phyloP scores from a whole-genome alignment of 352 stramenopile genomes.

The Globisporangium paroecandrum region DNA sequence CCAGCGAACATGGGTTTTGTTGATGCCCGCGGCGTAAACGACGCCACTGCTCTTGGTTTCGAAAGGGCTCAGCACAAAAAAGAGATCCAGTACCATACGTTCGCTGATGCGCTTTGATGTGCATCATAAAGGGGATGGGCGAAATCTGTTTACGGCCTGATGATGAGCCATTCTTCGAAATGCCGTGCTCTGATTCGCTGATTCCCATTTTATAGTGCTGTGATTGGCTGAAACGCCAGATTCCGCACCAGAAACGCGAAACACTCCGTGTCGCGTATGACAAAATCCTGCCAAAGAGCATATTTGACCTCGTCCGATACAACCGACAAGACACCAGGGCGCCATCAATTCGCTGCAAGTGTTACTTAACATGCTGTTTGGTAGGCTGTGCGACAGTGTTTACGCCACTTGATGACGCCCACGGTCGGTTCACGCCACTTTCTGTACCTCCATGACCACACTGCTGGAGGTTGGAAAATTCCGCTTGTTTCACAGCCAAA shows the following conservation, averaged over 20 bases:
- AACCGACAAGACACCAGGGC: neutral
- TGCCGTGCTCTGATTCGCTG: neutral
- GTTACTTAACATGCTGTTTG: neutral
- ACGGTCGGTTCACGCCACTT: neutral
- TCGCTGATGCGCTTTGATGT: slow-evolving; percentile 1
- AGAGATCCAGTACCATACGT: neutral
- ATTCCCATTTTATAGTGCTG: neutral
- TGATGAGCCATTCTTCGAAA: neutral
- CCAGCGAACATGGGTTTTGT: neutral
- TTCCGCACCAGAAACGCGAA: slow-evolving; percentile 1
- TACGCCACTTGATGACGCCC: slow-evolving; percentile 9
- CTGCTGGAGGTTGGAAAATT: neutral
- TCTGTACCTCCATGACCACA: neutral
- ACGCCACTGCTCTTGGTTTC: too few relatives aligned
- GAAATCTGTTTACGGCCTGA: neutral
- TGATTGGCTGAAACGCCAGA: slow-evolving; percentile 4
- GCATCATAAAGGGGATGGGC: neutral
- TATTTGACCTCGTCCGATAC: neutral
- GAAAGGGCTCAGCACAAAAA: too few relatives aligned
- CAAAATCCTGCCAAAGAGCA: neutral
- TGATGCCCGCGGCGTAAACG: neutral
- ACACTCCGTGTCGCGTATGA: neutral
- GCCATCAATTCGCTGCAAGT: neutral
- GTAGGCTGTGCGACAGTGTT: neutral
- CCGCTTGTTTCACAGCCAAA: neutral